phyloP scores from a whole-genome alignment of 257 asterid genomes.

The Avicennia marina region DNA sequence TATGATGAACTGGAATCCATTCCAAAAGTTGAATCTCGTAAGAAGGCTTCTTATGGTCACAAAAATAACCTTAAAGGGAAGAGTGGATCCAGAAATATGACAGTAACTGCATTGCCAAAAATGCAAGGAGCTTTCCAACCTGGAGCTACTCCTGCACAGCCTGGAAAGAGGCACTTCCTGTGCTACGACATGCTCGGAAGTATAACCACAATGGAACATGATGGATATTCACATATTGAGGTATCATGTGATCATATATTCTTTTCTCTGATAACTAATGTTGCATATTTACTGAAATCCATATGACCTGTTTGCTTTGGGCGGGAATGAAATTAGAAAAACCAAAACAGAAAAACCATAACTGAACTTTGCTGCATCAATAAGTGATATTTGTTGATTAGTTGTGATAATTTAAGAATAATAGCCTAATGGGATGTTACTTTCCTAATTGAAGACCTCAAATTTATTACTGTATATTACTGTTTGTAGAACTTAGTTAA shows the following conservation, averaged over 20 bases:
- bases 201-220: conserved; percentile 86
- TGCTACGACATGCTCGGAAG: conserved; percentile 95
- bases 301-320: too few relatives aligned
- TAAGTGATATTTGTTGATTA: background rate
- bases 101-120: conserved; percentile 40
- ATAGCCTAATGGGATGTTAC: background rate
- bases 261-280: conserved; percentile 11
- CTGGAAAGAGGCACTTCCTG: conserved; percentile 84
- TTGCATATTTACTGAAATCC: conserved; percentile 12
- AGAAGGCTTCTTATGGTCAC: conserved; percentile 45
- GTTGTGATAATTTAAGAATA: background rate
- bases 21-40: conserved; percentile 54
- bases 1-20: conserved; percentile 43
- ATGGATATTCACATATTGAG: conserved; percentile 95
- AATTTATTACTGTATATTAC: conserved; percentile 1
- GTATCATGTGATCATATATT: conserved; percentile 30
- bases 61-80: conserved; percentile 37
- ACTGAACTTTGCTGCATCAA: too few relatives aligned
- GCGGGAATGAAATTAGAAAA: too few relatives aligned
- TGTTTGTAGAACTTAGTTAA: conserved; percentile 12
- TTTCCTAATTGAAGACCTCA: conserved; percentile 2
- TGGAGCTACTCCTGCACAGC: conserved; percentile 78
- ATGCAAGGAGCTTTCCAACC: conserved; percentile 93
- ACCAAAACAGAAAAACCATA: too few relatives aligned
- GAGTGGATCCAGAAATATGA: conserved; percentile 32